Evolutionary conservation across 352 stramenopile genomes (phyloP).

Genomic region (Phytophthora tentaculata): DNA sequence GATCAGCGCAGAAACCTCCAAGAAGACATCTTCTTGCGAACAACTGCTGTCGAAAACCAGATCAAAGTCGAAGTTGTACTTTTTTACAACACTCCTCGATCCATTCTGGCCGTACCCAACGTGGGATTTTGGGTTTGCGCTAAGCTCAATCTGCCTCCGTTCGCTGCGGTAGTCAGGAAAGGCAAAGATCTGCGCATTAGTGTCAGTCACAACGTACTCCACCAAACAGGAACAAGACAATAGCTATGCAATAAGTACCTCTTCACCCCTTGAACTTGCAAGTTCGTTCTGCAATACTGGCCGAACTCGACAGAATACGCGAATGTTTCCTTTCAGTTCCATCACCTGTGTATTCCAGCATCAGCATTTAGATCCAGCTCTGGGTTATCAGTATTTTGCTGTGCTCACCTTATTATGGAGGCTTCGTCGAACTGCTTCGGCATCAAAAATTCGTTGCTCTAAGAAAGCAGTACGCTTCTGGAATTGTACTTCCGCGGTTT

Average conservation of each 20-base stretch:
- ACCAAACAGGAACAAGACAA: background rate
- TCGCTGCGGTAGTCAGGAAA: constrained; percentile 79
- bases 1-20: constrained; percentile 95
- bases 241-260: constrained; percentile 35
- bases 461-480: constrained; percentile 43
- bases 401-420: constrained; percentile 83
- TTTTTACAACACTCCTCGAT: constrained; percentile 66
- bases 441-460: constrained; percentile 62
- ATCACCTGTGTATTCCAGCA: constrained; percentile 78
- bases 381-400: background rate
- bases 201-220: background rate
- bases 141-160: constrained; percentile 75
- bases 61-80: constrained; percentile 97
- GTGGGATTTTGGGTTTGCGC: constrained; percentile 66
- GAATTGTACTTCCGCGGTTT: constrained; percentile 35
- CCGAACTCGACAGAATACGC: constrained; percentile 95
- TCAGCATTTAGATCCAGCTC: background rate
- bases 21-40: constrained; percentile 96
- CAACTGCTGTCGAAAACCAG: constrained; percentile 94
- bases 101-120: constrained; percentile 76
- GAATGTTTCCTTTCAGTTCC: constrained; percentile 97
- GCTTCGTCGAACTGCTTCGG: constrained; percentile 74
- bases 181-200: constrained; percentile 58
- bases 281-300: constrained; percentile 85
- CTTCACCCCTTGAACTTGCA: constrained; percentile 41